A percentile compares a stretch with the other conserved stretches of the same genome.
Evolutionary conservation across 805 yeast species (phyloP).

Genomic region (Candida silvatica): DNA sequence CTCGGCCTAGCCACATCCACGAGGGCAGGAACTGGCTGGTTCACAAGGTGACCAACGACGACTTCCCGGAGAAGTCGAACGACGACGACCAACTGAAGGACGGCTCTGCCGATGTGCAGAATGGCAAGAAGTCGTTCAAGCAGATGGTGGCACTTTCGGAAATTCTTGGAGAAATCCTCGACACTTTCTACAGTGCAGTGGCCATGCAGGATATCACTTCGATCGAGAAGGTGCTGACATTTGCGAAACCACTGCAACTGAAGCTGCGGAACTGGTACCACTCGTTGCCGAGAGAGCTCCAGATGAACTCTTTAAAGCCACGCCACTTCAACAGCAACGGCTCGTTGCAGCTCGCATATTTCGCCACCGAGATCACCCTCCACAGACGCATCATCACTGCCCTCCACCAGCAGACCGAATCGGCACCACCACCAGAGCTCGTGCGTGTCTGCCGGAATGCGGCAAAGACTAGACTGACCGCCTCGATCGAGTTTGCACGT

Average conservation of each 20-base stretch:
- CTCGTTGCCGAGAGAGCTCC: constrained; percentile 54
- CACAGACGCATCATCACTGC: constrained; percentile 69
- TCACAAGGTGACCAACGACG: constrained; percentile 55
- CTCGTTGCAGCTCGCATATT: constrained; percentile 73
- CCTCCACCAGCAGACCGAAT: constrained; percentile 25
- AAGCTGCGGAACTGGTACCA: constrained; percentile 71
- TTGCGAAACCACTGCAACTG: constrained; percentile 78
- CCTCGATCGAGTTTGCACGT: constrained; percentile 73
- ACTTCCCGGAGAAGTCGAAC: constrained; percentile 67
- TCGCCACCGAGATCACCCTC: constrained; percentile 81
- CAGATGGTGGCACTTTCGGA: constrained; percentile 57
- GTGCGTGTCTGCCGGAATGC: constrained; percentile 72
- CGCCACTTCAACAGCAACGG: constrained; percentile 67
- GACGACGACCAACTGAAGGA: constrained; percentile 24
- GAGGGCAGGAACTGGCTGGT: constrained; percentile 77
- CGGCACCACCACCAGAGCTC: constrained; percentile 42
- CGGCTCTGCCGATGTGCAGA: constrained; percentile 60
- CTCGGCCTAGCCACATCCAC: constrained; percentile 76
- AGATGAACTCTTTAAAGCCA: constrained; percentile 51
- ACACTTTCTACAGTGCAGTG: constrained; percentile 61
- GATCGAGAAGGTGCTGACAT: constrained; percentile 58
- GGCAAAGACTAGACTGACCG: constrained; percentile 71
- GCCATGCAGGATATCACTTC: constrained; percentile 49
- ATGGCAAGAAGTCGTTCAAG: constrained; percentile 62
- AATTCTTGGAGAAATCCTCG: constrained; percentile 64